Base-by-base conservation (phyloP, 257 asterid genomes). In the Lycium barbarum region DNA sequence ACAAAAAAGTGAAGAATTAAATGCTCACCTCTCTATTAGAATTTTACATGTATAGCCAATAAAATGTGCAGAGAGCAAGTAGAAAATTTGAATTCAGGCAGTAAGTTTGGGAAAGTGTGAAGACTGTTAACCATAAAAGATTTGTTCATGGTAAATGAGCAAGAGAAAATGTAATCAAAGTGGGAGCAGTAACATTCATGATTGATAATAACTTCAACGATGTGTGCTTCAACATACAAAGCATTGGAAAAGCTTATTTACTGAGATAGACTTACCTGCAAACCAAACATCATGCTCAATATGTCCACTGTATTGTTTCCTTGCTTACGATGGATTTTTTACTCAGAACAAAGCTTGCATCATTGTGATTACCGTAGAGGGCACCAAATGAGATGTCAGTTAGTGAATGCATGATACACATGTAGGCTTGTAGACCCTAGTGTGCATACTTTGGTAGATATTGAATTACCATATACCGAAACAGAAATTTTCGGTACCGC, bases 271-370 rank as follows among this genome's bases (percentile, higher is more conserved):
- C 80, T 18, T 86, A 92, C 98, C 95, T 93, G 97, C 84, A 94
- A 87, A 82, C 98, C 97, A 59, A 94, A 78, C 92, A 94, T 92
- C 94, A 93, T 92, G 84, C 97, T 94, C 86, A 94, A 87, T 3
- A 94, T 84, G 74, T 93, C 97, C 83, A 94, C 35, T 45, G 91
- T 88, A 79, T 94, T 92, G 57, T 45, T 92, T 74, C 98, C 98
- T 18, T 87, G 68, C 57, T 87, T 90, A 84, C 93, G 90, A 49
- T 83, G 78, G 59, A 93, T 83, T 84, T 83, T 71, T 90, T 85
- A 61, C 83, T 90, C 82, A 93, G 83, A 6, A 26, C 12, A 84
- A 94, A 94, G 88, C 91, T 88, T 40, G 96, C 89, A 54, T 86
- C 93, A 85, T 93, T 97, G 79, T 94, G 98, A 74, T 90, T 93